Conservation (phyloP, 441 rosid species). For the Dalechampia spathulata region DNA sequence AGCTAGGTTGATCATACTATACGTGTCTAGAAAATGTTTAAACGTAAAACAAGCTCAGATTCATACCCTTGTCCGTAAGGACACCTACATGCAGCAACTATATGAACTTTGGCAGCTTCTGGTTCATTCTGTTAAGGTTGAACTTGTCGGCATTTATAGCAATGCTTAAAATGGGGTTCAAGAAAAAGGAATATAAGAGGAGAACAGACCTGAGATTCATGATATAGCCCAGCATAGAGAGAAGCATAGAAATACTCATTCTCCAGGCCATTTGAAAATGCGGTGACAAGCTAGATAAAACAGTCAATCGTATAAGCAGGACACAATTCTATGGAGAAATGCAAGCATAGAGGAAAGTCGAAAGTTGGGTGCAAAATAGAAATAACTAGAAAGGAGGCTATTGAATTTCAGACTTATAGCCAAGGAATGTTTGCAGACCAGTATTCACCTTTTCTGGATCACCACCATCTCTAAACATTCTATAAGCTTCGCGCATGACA, state of each 20-base stretch:
- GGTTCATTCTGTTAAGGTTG: conserved; percentile 68
- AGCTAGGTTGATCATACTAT: conserved; percentile 1
- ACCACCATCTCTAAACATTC: conserved; percentile 72
- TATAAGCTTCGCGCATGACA: conserved; percentile 76
- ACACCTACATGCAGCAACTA: conserved; percentile 51
- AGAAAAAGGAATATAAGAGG: conserved; percentile 11
- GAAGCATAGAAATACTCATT: conserved; percentile 69
- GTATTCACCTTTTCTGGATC: conserved; percentile 77
- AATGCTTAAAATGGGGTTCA: neutral
- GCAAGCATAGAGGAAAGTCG: neutral
- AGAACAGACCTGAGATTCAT: conserved; percentile 68
- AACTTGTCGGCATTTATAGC: too few relatives aligned
- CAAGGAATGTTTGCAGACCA: neutral
- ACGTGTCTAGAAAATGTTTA: neutral
- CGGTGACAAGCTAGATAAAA: conserved; percentile 45
- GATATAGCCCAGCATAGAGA: conserved; percentile 67
- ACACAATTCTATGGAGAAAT: conserved; percentile 2
- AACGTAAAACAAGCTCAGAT: neutral
- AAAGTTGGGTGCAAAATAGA: neutral
- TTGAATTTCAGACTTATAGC: too few relatives aligned
- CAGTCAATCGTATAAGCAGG: conserved; percentile 1
- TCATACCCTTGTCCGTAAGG: conserved; percentile 72
- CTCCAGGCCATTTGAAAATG: conserved; percentile 44
- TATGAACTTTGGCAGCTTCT: conserved; percentile 60
- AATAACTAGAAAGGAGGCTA: neutral